Base-by-base conservation (phyloP, 1,284 basidiomycete genomes). In the Ceratobasidium sp. region DNA sequence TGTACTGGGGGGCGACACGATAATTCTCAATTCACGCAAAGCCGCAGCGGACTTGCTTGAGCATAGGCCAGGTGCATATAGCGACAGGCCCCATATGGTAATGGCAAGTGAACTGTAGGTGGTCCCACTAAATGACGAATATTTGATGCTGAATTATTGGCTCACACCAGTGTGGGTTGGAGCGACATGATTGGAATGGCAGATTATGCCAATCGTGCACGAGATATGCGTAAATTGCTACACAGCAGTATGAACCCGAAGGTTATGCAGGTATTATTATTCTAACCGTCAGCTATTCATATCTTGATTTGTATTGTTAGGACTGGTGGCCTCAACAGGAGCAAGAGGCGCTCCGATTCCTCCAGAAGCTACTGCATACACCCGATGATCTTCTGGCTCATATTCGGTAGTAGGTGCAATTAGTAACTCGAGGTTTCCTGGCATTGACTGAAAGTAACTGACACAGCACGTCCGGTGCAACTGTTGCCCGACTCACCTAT, bases 1-100 rank as follows among this genome's bases (percentile, higher is more conserved):
- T 15, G 49, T 69, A 17, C 32, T 45, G 10, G 58, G 58, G 1
- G 40, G 38, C 17, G 31, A 43, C 17, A 69, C 64, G 45, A 13
- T 67, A 2, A 50, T 69, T 17, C 29, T 69, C 8, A 69, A 69
- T 29, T 50, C 68, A 17, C 49, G 52, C 22, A 42, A 65, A 32
- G 31, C 52, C 22, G 68, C 68, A 5, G 29, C 34, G 34, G 68
- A 69, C 20, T 58, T 69, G 34, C 45, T 69, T 20, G 34, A 43
- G 3, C 67, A 69, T 31, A 22, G 68, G 22, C 20, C 60, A 3
- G 29, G 34, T 47, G 65, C 35, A 34, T 68, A 68, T 40, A 40
- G 38, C 38, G 38, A 40, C 38, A 8, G 38, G 17, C 38, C 38
- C 38, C 8, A 17, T 40, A 40, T 40, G 38, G 38, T 40, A 17